A percentile compares a stretch with the other conserved stretches of the same genome.
phyloP scores from a whole-genome alignment of 768 basidiomycete genomes.

The Lactifluus volemus region DNA sequence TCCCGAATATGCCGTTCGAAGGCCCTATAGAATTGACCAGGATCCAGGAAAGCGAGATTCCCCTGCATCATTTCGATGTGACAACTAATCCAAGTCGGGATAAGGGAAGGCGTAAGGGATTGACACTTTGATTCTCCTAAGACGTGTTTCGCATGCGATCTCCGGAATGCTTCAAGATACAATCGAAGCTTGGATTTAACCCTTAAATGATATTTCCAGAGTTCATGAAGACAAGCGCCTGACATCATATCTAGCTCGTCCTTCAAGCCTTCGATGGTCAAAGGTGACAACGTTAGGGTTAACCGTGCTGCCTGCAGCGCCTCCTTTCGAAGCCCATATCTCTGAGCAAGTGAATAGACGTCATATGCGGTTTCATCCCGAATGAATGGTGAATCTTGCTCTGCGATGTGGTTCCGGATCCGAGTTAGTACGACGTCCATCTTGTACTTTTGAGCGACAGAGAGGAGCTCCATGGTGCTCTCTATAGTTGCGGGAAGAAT shows the following conservation, averaged over 20 bases:
- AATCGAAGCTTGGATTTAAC: neutral
- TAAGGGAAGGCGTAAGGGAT: neutral
- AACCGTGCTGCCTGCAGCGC: neutral
- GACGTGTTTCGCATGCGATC: neutral
- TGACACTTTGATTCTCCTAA: neutral
- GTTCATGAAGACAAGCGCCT: neutral
- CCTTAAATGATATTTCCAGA: neutral
- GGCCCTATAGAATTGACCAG: neutral
- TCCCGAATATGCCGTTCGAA: neutral
- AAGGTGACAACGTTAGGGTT: neutral
- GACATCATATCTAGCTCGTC: neutral
- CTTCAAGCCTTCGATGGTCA: neutral
- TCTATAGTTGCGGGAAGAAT: neutral
- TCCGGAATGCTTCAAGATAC: neutral
- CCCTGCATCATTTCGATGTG: neutral
- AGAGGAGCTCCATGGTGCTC: conserved; percentile 4
- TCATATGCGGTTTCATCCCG: neutral
- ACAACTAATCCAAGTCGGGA: neutral
- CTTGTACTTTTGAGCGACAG: neutral
- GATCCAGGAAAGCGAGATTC: neutral
- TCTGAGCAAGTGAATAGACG: neutral
- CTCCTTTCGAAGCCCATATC: neutral
- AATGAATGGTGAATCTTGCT: neutral
- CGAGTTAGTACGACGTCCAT: neutral
- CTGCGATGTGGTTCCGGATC: neutral